Conservation (phyloP, 2,329 filamentous ascomycete genomes). For the Sarocladium strictum region DNA sequence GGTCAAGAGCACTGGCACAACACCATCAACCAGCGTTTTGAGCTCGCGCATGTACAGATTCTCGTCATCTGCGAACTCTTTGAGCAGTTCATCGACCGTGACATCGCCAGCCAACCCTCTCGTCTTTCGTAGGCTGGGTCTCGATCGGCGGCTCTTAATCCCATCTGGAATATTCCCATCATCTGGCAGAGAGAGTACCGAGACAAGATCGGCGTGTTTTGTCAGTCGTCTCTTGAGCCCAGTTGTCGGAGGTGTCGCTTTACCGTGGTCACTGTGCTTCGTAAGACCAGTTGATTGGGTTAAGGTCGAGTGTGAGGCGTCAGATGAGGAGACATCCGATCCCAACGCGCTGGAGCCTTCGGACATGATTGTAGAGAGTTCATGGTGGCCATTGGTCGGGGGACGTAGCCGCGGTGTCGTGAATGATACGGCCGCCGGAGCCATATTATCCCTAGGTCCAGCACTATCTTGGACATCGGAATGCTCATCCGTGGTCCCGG, state of each 20-base stretch:
- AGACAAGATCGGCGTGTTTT: constrained; percentile 90
- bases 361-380: constrained; percentile 53
- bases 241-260: constrained; percentile 27
- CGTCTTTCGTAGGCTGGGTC: constrained; percentile 70
- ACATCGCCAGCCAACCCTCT: constrained; percentile 61
- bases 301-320: constrained; percentile 40
- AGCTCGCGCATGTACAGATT: constrained; percentile 83
- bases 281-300: constrained; percentile 47
- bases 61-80: constrained; percentile 78
- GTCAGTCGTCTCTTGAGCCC: constrained; percentile 71
- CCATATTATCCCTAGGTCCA: constrained; percentile 15
- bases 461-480: constrained; percentile 15
- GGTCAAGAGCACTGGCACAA: constrained; percentile 85
- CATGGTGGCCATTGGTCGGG: constrained; percentile 49
- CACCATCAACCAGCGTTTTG: constrained; percentile 87
- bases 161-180: constrained; percentile 49
- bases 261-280: constrained; percentile 32
- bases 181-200: constrained; percentile 73
- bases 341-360: constrained; percentile 38
- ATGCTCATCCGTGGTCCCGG: constrained; percentile 11
- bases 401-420: constrained; percentile 30
- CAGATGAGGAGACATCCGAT: constrained; percentile 45
- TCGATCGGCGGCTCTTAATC: constrained; percentile 65
- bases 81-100: constrained; percentile 69
- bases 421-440: constrained; percentile 11